Percentiles rank a stretch among this genome's conserved stretches.
Evolutionary conservation across 2,329 filamentous ascomycete genomes (phyloP).

Genomic region (Aspergillus eucalypticola): DNA sequence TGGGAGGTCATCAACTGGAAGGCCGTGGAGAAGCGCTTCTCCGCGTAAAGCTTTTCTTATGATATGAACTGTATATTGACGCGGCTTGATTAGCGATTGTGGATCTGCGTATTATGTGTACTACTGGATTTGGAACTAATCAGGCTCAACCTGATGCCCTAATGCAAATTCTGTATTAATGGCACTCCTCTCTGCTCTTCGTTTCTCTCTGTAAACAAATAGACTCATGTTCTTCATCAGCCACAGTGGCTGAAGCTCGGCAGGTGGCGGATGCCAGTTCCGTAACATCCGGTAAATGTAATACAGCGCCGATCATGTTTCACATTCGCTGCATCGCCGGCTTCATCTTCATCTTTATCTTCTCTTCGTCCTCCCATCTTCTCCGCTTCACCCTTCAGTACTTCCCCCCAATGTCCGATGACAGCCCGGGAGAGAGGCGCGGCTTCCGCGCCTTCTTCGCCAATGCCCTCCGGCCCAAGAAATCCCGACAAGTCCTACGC

Average conservation of each 20-base stretch:
- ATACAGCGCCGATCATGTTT: background rate
- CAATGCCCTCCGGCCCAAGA: slow-evolving; percentile 36
- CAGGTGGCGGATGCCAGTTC: slow-evolving; percentile 1
- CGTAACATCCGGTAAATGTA: slow-evolving; percentile 2
- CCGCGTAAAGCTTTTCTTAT: slow-evolving; percentile 39
- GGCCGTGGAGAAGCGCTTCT: slow-evolving; percentile 75
- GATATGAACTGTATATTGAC: slow-evolving; percentile 12
- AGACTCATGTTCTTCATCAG: background rate
- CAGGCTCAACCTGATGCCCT: slow-evolving; percentile 12
- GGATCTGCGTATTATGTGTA: slow-evolving; percentile 8
- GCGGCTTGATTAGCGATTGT: slow-evolving; percentile 17
- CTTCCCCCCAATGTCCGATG: slow-evolving; percentile 31
- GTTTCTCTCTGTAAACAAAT: background rate
- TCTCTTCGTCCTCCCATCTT: background rate
- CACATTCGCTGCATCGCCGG: background rate
- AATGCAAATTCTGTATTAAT: slow-evolving; percentile 7
- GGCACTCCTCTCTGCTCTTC: background rate
- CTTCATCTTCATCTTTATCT: slow-evolving; percentile 1
- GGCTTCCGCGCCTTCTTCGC: slow-evolving; percentile 33
- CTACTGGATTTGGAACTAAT: slow-evolving; percentile 8
- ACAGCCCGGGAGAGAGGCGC: slow-evolving; percentile 33
- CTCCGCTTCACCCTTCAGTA: background rate
- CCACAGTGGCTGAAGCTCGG: slow-evolving; percentile 11
- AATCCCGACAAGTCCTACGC: slow-evolving; percentile 39
- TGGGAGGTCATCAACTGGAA: slow-evolving; percentile 98